Evolutionary conservation across 257 asterid genomes (phyloP), one percentile per base, ranked within the genome.

Genomic region (Solanum ossicruentum): DNA sequence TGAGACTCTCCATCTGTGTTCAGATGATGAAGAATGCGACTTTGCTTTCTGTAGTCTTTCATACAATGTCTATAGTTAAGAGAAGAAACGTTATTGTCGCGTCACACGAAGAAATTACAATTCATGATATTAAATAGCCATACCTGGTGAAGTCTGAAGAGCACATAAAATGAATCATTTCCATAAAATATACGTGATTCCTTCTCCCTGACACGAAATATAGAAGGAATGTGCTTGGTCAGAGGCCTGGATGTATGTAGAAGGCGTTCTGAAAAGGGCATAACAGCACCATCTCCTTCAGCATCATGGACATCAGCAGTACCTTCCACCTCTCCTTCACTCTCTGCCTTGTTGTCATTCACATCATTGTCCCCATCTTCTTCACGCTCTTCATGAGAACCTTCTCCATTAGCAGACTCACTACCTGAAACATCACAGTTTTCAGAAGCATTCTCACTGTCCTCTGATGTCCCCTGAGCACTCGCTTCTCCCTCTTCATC

Each of bases 61-160:
- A 75, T 93, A 97, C 87, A 97, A 86, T 86, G 89, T 92, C 99
- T 97, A 92, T 84, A 85, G 85, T 67, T 82, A 26, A 67, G 47
- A 91, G 84, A 60, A 80, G 60, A 66, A 58, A 70, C 26, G 58
- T 89, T 54, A 85, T 12, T 80, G 84, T 60, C 70, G 85, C 57
- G 70, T 67, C 66, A 83, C 21, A 57, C 15, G 26, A 32, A 52
- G 82, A 63, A 67, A 3, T 12, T 69, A 6, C 54, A 57, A 23
- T 51, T 54, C n/a, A 49, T 5, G 55, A 83, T 55, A 12, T 57
- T 67, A 45, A 83, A 43, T 67, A 77, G 69, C 84, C 88, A 87
- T 86, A 95, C 99, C 89, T 93, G 93, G 90, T 96, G 98, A 88
- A 95, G 98, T 93, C 97, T 91, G 87, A 93, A 93, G 82, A 96